Evolutionary conservation across 345 rosid genomes (phyloP), one percentile per base, ranked within the genome.

Genomic region (Moringa oleifera): DNA sequence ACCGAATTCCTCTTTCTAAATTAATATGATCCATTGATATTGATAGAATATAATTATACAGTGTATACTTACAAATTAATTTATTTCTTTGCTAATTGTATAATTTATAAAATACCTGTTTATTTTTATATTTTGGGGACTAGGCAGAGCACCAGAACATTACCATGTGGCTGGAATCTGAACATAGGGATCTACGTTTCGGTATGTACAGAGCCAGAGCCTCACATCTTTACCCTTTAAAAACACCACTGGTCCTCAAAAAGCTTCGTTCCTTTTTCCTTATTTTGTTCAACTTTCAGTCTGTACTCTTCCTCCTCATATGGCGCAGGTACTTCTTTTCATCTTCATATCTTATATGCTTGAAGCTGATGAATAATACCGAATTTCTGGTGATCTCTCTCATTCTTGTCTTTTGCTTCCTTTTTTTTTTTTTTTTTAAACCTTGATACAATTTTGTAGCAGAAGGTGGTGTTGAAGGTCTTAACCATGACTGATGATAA

Each of bases 401-500:
- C n/a, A n/a, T n/a, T n/a, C n/a, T n/a, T n/a, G n/a, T n/a, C n/a
- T n/a, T n/a, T n/a, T n/a, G n/a, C n/a, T 28, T 28, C 33, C 3
- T 28, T 28, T 28, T 8, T 28, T 28, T 28, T 28, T 8, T 28
- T 41, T 41, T 41, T 41, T 15, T 41, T 41, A 15, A 28, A 2
- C 8, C 8, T 8, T 28, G 5, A 28, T 28, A n/a, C n/a, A n/a
- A n/a, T n/a, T n/a, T n/a, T n/a, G n/a, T n/a, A 41, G 47, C 83
- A 81, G 90, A 93, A 93, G 76, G 77, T 87, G 72, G 88, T 93
- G 55, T 46, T 93, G 58, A 93, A 85, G 85, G 83, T 93, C 25
- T 62, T 88, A 74, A 90, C 96, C 70, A 93, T 93, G 96, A 88
- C 94, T 9, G 96, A 93, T 63, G 97, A 88, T 0, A 93, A 80